These are phyloP conservation scores for Irineochytrium annulatum DNA, from an alignment of 192 early-diverging fungal species.

Conservation along the genomic window DNA sequence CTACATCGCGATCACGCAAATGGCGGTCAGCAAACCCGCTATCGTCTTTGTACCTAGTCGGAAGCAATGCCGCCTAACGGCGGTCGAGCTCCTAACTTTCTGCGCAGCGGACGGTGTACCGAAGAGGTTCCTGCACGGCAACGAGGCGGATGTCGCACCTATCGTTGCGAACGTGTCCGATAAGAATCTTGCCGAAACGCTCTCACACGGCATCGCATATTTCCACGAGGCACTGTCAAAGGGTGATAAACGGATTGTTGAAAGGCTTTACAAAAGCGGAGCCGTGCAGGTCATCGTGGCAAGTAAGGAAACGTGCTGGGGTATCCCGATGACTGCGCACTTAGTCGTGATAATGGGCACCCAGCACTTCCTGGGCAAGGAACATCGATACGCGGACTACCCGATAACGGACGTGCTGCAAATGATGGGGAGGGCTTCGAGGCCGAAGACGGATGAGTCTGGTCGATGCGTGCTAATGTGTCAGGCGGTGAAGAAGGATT, in stretches of 20 bases:
- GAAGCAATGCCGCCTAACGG: constrained; percentile 83
- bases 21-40: constrained; percentile 53
- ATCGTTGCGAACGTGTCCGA: constrained; percentile 68
- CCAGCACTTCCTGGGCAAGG: constrained; percentile 88
- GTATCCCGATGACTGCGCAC: constrained; percentile 74
- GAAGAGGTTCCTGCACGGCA: constrained; percentile 70
- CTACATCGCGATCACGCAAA: constrained; percentile 71
- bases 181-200: constrained; percentile 60
- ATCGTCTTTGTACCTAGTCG: constrained; percentile 93
- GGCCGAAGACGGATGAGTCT: constrained; percentile 47
- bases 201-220: constrained; percentile 81
- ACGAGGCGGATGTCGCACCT: constrained; percentile 56
- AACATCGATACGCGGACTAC: constrained; percentile 96
- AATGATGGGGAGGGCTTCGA: constrained; percentile 94
- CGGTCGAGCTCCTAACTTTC: constrained; percentile 77
- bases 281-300: constrained; percentile 89
- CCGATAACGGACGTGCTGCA: constrained; percentile 92
- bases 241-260: constrained; percentile 69
- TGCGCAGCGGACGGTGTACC: constrained; percentile 73
- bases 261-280: constrained; percentile 66
- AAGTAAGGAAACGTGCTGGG: constrained; percentile 89
- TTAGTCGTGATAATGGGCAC: constrained; percentile 95
- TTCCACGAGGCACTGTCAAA: constrained; percentile 86
- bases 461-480: constrained; percentile 92
- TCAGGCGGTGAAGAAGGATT: constrained; percentile 88